These are phyloP conservation scores for Paraconiothyrium sp. DNA, from an alignment of 2,329 filamentous ascomycete genomes.

Conservation along the genomic window DNA sequence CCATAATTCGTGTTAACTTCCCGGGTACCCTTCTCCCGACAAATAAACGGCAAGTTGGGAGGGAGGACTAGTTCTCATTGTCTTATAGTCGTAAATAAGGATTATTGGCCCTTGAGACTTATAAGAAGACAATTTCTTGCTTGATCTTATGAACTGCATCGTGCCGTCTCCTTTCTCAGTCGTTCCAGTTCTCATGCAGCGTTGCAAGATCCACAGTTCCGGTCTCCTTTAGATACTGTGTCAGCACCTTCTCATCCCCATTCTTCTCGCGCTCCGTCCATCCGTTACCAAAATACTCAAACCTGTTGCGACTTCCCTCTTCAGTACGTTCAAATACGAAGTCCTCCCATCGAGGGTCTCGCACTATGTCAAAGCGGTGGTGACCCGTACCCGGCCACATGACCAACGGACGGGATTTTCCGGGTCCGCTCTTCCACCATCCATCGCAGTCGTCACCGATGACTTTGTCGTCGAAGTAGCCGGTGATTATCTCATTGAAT, in stretches of 20 bases:
- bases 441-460: slow-evolving; percentile 12
- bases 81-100: too few relatives aligned
- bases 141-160: too few relatives aligned
- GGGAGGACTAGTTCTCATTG: too few relatives aligned
- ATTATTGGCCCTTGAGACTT: too few relatives aligned
- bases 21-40: too few relatives aligned
- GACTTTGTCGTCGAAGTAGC: slow-evolving; percentile 17
- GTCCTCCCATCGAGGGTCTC: slow-evolving; percentile 18
- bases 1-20: too few relatives aligned
- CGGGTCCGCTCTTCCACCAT: slow-evolving; percentile 14
- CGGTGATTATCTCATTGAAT: slow-evolving; percentile 18
- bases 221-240: slow-evolving; percentile 15
- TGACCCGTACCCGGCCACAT: slow-evolving; percentile 17
- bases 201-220: slow-evolving; percentile 2
- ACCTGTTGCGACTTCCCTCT: slow-evolving; percentile 10
- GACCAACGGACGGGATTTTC: slow-evolving; percentile 7
- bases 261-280: slow-evolving; percentile 12
- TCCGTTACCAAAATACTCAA: slow-evolving; percentile 18
- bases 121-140: too few relatives aligned
- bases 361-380: slow-evolving; percentile 8
- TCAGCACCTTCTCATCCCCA: slow-evolving; percentile 5
- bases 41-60: too few relatives aligned
- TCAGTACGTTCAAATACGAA: slow-evolving; percentile 2
- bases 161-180: background rate
- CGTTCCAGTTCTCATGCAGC: slow-evolving; percentile 1